These are phyloP conservation scores for Penicillium egyptiacum DNA, from an alignment of 495 filamentous ascomycete species.

Conservation along the genomic window DNA sequence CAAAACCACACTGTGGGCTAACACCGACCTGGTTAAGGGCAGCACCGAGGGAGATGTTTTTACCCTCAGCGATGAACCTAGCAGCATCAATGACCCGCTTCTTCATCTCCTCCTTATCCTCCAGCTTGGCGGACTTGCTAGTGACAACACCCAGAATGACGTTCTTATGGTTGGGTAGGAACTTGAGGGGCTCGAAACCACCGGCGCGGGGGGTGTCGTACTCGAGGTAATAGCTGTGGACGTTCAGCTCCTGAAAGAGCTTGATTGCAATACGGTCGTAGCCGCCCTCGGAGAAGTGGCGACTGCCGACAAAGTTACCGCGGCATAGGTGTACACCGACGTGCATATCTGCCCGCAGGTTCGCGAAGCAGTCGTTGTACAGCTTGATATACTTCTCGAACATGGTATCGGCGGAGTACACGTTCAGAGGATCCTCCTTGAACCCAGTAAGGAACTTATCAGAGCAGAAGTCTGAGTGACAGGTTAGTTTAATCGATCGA, in stretches of 20 bases:
- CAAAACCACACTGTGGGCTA: conserved; percentile 81
- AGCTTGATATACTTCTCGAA: conserved; percentile 73
- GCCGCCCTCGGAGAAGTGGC: conserved; percentile 78
- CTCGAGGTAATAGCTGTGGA: conserved; percentile 80
- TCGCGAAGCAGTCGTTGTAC: conserved; percentile 71
- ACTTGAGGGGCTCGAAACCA: conserved; percentile 74
- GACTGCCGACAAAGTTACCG: conserved; percentile 74
- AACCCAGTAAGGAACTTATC: conserved; percentile 71
- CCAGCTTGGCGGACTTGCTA: conserved; percentile 69
- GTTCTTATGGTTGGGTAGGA: conserved; percentile 69
- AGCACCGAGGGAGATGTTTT: conserved; percentile 59
- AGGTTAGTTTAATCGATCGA: background rate
- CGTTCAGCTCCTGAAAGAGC: conserved; percentile 72
- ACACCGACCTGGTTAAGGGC: conserved; percentile 68
- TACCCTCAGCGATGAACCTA: conserved; percentile 69
- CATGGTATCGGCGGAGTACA: conserved; percentile 60
- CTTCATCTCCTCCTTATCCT: conserved; percentile 74
- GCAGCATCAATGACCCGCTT: conserved; percentile 65
- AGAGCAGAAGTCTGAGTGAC: conserved; percentile 64
- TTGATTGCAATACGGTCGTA: conserved; percentile 80
- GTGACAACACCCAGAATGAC: conserved; percentile 76
- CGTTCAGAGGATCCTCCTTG: conserved; percentile 55
- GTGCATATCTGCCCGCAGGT: conserved; percentile 66
- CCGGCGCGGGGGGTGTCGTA: conserved; percentile 76
- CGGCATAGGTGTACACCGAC: conserved; percentile 77